Evolutionary conservation across 305 asterid species (phyloP), one percentile per base, ranked within the genome.

Genomic region (Fraxinus sp.): DNA sequence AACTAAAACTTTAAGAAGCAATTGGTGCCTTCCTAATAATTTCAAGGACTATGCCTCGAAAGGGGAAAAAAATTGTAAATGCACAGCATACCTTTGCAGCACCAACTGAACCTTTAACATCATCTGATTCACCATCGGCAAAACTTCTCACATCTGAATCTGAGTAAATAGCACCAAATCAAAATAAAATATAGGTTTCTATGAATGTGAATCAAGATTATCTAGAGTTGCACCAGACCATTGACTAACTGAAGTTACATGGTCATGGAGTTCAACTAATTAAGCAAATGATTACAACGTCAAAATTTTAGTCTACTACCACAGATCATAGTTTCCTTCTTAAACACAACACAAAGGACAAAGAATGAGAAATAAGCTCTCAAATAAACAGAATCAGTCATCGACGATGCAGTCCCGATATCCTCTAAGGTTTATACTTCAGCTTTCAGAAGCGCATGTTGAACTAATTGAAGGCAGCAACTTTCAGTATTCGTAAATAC

Each of bases 131-230:
- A 79, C 88, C 86, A 35, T 86, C 88, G 28, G 91, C 85, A 73
- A 87, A 88, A 84, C 89, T 89, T 84, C 85, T 93, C 10, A 90
- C 82, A 73, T 92, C 97, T n/a, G 94, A 82, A 80, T 91, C 95
- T 90, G 88, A 59, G 78, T 16, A 76, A 52, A 68, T 16, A 66
- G 9, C 28, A 32, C 68, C 28, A 57, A 59, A 14, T 59, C 76
- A 64, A 79, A 39, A 41, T 64, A 33, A 59, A n/a, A 66, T 18
- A 35, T 32, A 59, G 14, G 18, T 46, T 32, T 77, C 24, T 77
- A 5, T 77, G 10, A 77, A 75, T 46, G 62, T 16, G 22, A 76
- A 77, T 46, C 24, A 43, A 3, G 14, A 66, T 26, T 66, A 66
- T 26, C 5, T 26, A 33, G 57, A 77, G 46, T 52, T 28, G 5